A percentile compares a stretch with the other conserved stretches of the same genome.
Evolutionary conservation across 805 yeast genomes (phyloP).

Genomic region (Kuraishia floccosa): DNA sequence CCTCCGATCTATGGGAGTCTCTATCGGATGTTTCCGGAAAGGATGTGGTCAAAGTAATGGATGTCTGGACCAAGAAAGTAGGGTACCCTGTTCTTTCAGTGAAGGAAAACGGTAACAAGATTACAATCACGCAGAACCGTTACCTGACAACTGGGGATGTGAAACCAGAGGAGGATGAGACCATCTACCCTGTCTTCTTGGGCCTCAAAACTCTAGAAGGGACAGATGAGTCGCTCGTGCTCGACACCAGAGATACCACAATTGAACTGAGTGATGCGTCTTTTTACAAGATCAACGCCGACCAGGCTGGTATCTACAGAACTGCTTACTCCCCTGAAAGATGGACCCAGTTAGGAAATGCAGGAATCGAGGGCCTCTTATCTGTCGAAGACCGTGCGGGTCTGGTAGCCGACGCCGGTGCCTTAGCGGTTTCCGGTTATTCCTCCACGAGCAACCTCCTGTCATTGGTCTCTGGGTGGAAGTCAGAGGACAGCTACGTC

Average conservation of each 20-base stretch:
- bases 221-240: slow-evolving; percentile 44
- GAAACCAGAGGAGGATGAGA: slow-evolving; percentile 59
- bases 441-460: slow-evolving; percentile 52
- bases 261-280: slow-evolving; percentile 30
- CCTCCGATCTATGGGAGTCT: slow-evolving; percentile 70
- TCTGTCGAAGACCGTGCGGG: slow-evolving; percentile 74
- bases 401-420: slow-evolving; percentile 68
- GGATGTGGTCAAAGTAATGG: slow-evolving; percentile 65
- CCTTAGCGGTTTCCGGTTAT: slow-evolving; percentile 62
- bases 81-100: slow-evolving; percentile 72
- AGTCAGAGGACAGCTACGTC: slow-evolving; percentile 45
- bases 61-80: slow-evolving; percentile 68
- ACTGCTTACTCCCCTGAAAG: slow-evolving; percentile 61
- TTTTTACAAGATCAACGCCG: slow-evolving; percentile 62
- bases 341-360: slow-evolving; percentile 56
- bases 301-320: slow-evolving; percentile 67
- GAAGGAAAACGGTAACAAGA: slow-evolving; percentile 38
- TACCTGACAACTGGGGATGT: slow-evolving; percentile 72
- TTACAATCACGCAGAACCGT: slow-evolving; percentile 59
- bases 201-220: slow-evolving; percentile 51
- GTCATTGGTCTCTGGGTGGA: slow-evolving; percentile 49
- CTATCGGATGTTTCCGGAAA: slow-evolving; percentile 59
- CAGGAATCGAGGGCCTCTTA: slow-evolving; percentile 43
- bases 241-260: slow-evolving; percentile 30
- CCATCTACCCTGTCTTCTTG: slow-evolving; percentile 60